These are phyloP conservation scores for Hirsutella thompsonii DNA, from an alignment of 2,329 filamentous ascomycete genomes.

Conservation along the genomic window DNA sequence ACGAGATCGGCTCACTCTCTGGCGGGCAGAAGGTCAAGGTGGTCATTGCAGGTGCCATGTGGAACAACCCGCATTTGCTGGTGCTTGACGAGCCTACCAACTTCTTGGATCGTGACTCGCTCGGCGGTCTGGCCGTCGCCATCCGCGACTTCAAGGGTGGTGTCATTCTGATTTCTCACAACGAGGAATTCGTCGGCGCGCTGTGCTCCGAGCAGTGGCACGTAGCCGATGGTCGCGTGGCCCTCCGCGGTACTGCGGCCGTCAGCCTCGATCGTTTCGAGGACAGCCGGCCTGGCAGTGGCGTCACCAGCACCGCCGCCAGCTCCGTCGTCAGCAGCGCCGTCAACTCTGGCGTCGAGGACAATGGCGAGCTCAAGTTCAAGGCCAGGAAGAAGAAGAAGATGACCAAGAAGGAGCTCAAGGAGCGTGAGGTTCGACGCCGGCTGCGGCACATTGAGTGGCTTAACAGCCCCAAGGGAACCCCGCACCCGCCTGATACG, in stretches of 20 bases:
- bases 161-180: constrained; percentile 98
- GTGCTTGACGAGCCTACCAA: constrained; percentile 98
- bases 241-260: constrained; percentile 66
- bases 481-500: constrained; percentile 62
- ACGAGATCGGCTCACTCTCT: constrained; percentile 89
- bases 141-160: constrained; percentile 97
- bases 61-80: constrained; percentile 96
- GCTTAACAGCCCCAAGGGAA: constrained; percentile 78
- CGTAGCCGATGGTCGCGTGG: constrained; percentile 76
- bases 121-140: constrained; percentile 91
- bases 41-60: constrained; percentile 89
- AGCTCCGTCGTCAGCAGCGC: constrained; percentile 48
- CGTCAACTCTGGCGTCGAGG: constrained; percentile 52
- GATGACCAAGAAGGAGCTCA: constrained; percentile 91
- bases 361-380: constrained; percentile 75
- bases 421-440: constrained; percentile 81
- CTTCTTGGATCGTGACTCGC: constrained; percentile 95
- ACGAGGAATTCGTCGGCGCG: constrained; percentile 96
- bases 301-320: constrained; percentile 39
- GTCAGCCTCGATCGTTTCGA: constrained; percentile 76
- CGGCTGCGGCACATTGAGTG: constrained; percentile 76
- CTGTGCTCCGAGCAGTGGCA: constrained; percentile 96
- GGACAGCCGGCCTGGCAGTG: constrained; percentile 55
- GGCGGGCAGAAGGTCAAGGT: constrained; percentile 99
- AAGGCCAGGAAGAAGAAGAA: constrained; percentile 91